Evolutionary conservation across 2,329 filamentous ascomycete genomes (phyloP).

Genomic region (Decorospora gaudefroyi): DNA sequence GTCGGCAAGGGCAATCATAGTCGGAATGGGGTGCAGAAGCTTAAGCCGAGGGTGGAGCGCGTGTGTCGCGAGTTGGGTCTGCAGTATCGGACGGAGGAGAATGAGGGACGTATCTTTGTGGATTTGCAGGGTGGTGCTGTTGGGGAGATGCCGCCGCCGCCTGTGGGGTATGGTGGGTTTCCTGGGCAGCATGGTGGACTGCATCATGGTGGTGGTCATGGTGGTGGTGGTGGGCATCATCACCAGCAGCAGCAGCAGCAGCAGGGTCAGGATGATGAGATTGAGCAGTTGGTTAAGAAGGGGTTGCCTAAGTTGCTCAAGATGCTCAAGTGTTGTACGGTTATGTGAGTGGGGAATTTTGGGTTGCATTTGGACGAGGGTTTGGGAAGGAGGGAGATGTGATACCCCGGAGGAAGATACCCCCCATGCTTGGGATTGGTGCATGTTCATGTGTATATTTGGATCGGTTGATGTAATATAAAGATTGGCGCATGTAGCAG

Average conservation of each 20-base stretch:
- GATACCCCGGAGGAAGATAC: too few species aligned
- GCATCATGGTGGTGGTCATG: constrained; percentile 47
- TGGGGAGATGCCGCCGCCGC: constrained; percentile 47
- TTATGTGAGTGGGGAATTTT: too few species aligned
- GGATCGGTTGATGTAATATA: too few species aligned
- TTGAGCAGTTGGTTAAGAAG: constrained; percentile 65
- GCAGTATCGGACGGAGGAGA: constrained; percentile 82
- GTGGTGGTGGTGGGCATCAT: constrained; percentile 46
- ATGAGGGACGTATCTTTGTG: constrained; percentile 86
- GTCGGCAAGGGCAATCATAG: constrained; percentile 95
- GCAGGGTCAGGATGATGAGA: constrained; percentile 57
- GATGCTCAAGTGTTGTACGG: constrained; percentile 70
- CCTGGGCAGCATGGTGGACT: constrained; percentile 52
- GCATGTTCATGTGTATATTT: too few species aligned
- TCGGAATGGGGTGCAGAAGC: constrained; percentile 79
- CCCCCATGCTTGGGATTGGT: too few species aligned
- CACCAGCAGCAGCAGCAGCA: constrained; percentile 35
- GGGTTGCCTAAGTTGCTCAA: constrained; percentile 63
- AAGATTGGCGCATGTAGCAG: too few species aligned
- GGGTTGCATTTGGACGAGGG: too few species aligned
- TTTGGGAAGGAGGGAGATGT: too few species aligned
- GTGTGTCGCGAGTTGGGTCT: constrained; percentile 82
- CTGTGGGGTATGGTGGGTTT: constrained; percentile 44
- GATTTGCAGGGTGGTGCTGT: constrained; percentile 74
- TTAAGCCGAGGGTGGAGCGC: constrained; percentile 92